Evolutionary conservation across 345 rosid genomes (phyloP).

Genomic region (Eucalyptus brandiana): DNA sequence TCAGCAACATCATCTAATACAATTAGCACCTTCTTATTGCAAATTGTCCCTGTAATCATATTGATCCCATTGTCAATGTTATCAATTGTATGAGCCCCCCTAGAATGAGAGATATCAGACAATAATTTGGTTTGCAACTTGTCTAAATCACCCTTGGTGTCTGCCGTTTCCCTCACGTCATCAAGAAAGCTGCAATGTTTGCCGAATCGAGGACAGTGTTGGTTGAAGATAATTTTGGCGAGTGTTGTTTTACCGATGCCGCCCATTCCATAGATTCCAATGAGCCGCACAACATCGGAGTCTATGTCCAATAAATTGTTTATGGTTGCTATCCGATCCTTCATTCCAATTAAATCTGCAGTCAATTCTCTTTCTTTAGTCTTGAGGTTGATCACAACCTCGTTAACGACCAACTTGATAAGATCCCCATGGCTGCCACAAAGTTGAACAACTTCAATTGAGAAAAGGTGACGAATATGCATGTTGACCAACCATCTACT

Average conservation of each 20-base stretch:
- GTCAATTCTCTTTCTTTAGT: rapidly evolving
- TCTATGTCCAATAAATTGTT: too few species aligned
- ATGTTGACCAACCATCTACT: too few species aligned
- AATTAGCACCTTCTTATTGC: too few species aligned
- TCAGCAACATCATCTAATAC: too few species aligned
- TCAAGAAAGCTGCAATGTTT: too few species aligned
- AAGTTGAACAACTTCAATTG: too few species aligned
- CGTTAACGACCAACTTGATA: rapidly evolving
- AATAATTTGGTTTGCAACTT: rapidly evolving
- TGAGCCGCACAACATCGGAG: rapidly evolving
- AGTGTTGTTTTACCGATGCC: background rate
- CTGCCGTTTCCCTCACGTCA: too few species aligned
- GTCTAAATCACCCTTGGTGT: rapidly evolving
- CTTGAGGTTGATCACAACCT: rapidly evolving
- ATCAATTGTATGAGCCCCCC: rapidly evolving
- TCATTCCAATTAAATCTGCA: rapidly evolving
- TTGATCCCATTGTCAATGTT: too few species aligned
- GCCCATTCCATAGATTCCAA: background rate
- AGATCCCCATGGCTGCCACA: background rate
- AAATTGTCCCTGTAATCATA: rapidly evolving
- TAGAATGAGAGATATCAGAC: too few species aligned
- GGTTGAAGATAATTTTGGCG: too few species aligned
- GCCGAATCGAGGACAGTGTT: rapidly evolving
- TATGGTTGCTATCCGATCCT: rapidly evolving
- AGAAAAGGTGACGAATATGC: background rate